phyloP scores from a whole-genome alignment of 306 rosid genomes.

The Psophocarpus tetragonolobus region DNA sequence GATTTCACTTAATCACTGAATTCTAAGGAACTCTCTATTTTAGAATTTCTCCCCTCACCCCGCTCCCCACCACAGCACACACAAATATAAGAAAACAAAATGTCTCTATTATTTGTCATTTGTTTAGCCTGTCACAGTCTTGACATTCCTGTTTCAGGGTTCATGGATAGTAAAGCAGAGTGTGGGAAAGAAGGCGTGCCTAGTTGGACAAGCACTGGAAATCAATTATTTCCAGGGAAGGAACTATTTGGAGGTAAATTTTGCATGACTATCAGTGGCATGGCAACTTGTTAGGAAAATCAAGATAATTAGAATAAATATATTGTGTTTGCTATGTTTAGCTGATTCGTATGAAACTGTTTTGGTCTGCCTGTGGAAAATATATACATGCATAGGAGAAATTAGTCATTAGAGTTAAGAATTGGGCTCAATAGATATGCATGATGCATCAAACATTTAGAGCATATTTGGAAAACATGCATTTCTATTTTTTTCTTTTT shows the following conservation, averaged over 20 bases:
- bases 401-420: neutral
- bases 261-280: neutral
- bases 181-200: conserved; percentile 96
- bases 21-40: neutral
- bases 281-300: conserved; percentile 5
- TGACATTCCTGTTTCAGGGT: conserved; percentile 60
- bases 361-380: conserved; percentile 1
- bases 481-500: too few species aligned
- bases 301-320: neutral
- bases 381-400: neutral
- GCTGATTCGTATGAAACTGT: neutral
- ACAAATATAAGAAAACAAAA: conserved; percentile 23
- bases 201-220: conserved; percentile 86
- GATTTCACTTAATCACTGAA: conserved; percentile 11
- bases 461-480: too few species aligned
- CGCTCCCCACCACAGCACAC: too few species aligned
- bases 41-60: conserved; percentile 5
- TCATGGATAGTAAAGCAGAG: conserved; percentile 99
- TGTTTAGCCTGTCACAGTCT: neutral
- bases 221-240: conserved; percentile 73
- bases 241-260: conserved; percentile 86
- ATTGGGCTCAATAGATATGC: conserved; percentile 9
- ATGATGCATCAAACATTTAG: conserved; percentile 19
- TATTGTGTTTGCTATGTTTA: neutral
- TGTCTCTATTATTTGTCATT: neutral